A percentile compares a stretch with the other conserved stretches of the same genome.
Conservation (phyloP, 257 asterid species). For the Forsythia viridissima region DNA sequence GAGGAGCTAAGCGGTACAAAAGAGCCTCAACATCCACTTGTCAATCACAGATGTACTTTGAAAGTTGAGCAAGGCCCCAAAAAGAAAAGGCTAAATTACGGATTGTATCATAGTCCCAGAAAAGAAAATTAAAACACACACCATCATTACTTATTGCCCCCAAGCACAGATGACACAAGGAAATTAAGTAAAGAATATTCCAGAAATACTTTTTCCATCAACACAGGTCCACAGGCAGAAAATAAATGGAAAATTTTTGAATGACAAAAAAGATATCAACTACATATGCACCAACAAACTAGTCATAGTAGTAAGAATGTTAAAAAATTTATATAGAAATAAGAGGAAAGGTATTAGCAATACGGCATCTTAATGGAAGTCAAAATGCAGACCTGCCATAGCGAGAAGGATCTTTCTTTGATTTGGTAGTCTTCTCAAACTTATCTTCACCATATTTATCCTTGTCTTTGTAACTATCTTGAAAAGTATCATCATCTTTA, state of each 20-base stretch:
- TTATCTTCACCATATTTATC: conserved; percentile 66
- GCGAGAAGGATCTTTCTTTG: conserved; percentile 62
- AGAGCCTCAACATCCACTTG: conserved; percentile 1
- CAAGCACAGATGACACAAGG: conserved; percentile 1
- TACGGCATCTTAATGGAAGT: conserved; percentile 15
- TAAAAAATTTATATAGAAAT: conserved; percentile 2
- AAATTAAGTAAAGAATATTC: background rate
- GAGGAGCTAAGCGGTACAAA: conserved; percentile 11
- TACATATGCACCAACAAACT: conserved; percentile 19
- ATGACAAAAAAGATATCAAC: background rate
- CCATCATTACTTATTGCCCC: background rate
- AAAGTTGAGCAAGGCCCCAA: conserved; percentile 14
- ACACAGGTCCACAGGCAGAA: conserved; percentile 8
- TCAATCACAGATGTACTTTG: conserved; percentile 9
- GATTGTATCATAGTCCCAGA: conserved; percentile 9
- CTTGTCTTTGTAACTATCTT: conserved; percentile 49
- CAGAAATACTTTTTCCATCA: background rate
- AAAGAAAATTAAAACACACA: background rate
- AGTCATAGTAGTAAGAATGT: conserved; percentile 10
- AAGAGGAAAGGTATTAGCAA: conserved; percentile 11
- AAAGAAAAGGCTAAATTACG: conserved; percentile 6
- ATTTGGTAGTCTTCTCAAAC: conserved; percentile 43
- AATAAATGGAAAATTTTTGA: background rate
- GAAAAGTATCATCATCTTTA: conserved; percentile 52
- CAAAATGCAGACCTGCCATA: conserved; percentile 57